A percentile compares a stretch with the other conserved stretches of the same genome.
phyloP scores from a whole-genome alignment of 768 basidiomycete genomes.

The Pleurotus djamor region DNA sequence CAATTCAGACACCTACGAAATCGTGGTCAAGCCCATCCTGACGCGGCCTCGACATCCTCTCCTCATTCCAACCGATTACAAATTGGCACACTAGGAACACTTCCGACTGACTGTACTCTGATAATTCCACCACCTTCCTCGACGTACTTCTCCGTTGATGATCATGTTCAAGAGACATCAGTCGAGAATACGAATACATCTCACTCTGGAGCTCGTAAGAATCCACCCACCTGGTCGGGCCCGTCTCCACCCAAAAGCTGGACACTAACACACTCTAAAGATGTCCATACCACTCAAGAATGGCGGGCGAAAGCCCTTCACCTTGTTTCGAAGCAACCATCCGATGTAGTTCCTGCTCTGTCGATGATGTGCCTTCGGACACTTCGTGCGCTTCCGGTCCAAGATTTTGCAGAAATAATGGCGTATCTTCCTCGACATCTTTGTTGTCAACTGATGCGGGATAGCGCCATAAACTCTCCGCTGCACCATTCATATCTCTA shows the following conservation, averaged over 20 bases:
- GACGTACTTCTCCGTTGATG: slow-evolving; percentile 47
- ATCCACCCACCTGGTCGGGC: slow-evolving; percentile 30
- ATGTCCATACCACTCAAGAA: slow-evolving; percentile 23
- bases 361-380: slow-evolving; percentile 55
- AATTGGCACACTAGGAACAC: background rate
- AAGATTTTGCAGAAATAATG: slow-evolving; percentile 46
- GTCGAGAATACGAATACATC: background rate
- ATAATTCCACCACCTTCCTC: slow-evolving; percentile 15
- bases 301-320: slow-evolving; percentile 62
- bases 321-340: slow-evolving; percentile 37
- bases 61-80: background rate
- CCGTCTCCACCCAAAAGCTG: slow-evolving; percentile 61
- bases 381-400: slow-evolving; percentile 33
- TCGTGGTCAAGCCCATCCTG: slow-evolving; percentile 31
- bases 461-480: slow-evolving; percentile 56
- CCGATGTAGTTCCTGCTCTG: slow-evolving; percentile 43
- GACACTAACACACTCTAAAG: slow-evolving; percentile 30
- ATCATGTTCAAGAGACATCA: slow-evolving; percentile 31
- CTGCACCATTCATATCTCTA: slow-evolving; percentile 47
- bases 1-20: slow-evolving; percentile 69
- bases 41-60: slow-evolving; percentile 17
- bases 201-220: slow-evolving; percentile 1
- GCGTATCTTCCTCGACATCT: slow-evolving; percentile 59
- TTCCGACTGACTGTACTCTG: slow-evolving; percentile 11
- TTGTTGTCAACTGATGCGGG: slow-evolving; percentile 54